Conservation (phyloP, 148 eudicot species). For the Cornus kousa region DNA sequence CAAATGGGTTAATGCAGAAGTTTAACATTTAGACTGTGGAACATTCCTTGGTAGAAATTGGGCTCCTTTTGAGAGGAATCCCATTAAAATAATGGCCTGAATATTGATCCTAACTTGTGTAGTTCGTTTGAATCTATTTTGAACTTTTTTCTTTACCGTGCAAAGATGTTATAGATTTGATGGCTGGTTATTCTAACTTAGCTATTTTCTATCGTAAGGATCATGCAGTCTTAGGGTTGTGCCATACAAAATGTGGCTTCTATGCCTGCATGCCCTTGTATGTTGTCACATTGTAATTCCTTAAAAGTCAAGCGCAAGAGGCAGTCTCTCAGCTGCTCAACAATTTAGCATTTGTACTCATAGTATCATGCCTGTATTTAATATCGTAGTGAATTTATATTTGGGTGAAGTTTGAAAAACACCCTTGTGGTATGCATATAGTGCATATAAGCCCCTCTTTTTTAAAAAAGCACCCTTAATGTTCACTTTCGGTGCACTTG, state of each 20-base stretch:
- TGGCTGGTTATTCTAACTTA: neutral
- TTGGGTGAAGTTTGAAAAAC: too few relatives aligned
- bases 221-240: neutral
- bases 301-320: neutral
- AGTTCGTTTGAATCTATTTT: neutral
- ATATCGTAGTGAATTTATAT: neutral
- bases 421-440: too few relatives aligned
- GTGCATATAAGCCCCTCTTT: too few relatives aligned
- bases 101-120: neutral
- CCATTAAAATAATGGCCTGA: too few relatives aligned
- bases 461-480: too few relatives aligned
- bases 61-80: neutral
- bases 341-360: neutral
- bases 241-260: neutral
- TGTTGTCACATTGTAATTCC: neutral
- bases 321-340: neutral
- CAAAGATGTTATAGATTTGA: neutral
- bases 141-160: neutral
- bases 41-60: neutral
- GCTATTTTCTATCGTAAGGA: neutral
- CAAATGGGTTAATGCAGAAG: neutral
- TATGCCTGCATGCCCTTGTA: neutral
- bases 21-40: neutral
- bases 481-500: too few relatives aligned
- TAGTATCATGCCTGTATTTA: neutral